Percentiles rank a stretch among this genome's conserved stretches.
These are phyloP conservation scores for Leccinum pachyderme DNA, from an alignment of 1,284 basidiomycete genomes.

Conservation along the genomic window DNA sequence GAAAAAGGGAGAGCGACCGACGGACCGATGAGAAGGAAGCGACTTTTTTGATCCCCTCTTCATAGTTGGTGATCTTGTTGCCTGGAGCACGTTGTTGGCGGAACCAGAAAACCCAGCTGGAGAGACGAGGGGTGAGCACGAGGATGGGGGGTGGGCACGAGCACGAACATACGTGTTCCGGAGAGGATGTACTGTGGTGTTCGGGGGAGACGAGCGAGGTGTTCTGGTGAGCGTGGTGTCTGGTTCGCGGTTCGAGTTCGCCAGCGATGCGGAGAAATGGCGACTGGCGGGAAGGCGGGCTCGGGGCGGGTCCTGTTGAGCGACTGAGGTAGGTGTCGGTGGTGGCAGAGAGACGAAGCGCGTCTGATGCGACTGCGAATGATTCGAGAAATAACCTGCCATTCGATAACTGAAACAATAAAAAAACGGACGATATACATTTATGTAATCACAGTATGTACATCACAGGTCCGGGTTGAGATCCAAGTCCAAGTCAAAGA, in stretches of 20 bases:
- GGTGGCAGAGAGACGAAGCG: constrained; percentile 53
- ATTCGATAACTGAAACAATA: constrained; percentile 35
- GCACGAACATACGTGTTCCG: constrained; percentile 77
- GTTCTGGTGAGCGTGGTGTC: constrained; percentile 29
- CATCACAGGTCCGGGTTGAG: constrained; percentile 70
- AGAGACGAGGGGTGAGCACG: constrained; percentile 15
- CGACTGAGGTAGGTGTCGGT: constrained; percentile 33
- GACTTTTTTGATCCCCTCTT: constrained; percentile 85
- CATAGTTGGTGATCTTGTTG: constrained; percentile 77
- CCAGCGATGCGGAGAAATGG: constrained; percentile 71
- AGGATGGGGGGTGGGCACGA: constrained; percentile 10
- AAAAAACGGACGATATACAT: constrained; percentile 3
- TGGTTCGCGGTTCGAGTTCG: constrained; percentile 34
- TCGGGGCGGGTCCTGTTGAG: constrained; percentile 30
- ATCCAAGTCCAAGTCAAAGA: constrained; percentile 75
- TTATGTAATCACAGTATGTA: constrained; percentile 28
- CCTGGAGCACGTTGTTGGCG: constrained; percentile 79
- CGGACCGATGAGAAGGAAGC: constrained; percentile 73
- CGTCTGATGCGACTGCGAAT: constrained; percentile 65
- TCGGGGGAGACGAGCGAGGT: constrained; percentile 16
- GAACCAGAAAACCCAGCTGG: constrained; percentile 85
- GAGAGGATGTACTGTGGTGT: constrained; percentile 59
- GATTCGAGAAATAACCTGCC: constrained; percentile 77
- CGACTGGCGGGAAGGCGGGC: constrained; percentile 58
- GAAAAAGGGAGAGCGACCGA: constrained; percentile 10